A percentile compares a stretch with the other conserved stretches of the same genome.
These are phyloP conservation scores for Russula sp. DNA, from an alignment of 768 basidiomycete species.

Conservation along the genomic window DNA sequence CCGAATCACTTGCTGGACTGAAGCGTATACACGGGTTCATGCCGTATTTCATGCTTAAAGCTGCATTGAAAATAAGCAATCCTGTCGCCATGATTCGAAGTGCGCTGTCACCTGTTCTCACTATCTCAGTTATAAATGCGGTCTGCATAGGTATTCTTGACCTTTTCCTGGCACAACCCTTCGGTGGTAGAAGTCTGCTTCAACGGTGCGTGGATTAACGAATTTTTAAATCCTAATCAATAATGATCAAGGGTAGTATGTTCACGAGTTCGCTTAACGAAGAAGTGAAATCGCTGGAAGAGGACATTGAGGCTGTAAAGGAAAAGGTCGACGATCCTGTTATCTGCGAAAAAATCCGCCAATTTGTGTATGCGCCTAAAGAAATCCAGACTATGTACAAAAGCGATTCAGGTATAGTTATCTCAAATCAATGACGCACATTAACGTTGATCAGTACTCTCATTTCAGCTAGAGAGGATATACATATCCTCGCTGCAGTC, in stretches of 20 bases:
- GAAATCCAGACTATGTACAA: conserved; percentile 86
- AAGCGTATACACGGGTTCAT: conserved; percentile 94
- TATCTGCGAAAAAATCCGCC: conserved; percentile 82
- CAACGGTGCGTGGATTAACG: conserved; percentile 58
- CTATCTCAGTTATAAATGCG: conserved; percentile 1
- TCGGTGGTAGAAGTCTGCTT: conserved; percentile 87
- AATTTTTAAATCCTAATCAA: background rate
- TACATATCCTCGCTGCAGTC: conserved; percentile 76
- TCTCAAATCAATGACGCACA: background rate
- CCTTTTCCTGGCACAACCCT: conserved; percentile 94
- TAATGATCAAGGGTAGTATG: conserved; percentile 56
- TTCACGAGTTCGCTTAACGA: conserved; percentile 90
- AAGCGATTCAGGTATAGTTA: conserved; percentile 68
- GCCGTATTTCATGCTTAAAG: conserved; percentile 96
- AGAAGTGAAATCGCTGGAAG: conserved; percentile 80
- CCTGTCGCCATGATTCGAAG: conserved; percentile 95
- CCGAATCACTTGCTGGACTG: conserved; percentile 80
- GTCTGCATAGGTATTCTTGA: conserved; percentile 62
- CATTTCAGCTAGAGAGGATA: conserved; percentile 55
- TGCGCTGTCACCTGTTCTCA: conserved; percentile 35
- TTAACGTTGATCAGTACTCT: conserved; percentile 3
- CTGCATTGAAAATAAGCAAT: conserved; percentile 88
- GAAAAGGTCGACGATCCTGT: conserved; percentile 86
- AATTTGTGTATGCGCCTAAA: conserved; percentile 81
- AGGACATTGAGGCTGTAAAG: conserved; percentile 83